Conservation (phyloP, 1,284 basidiomycete genomes). For the Leucocoprinus gongylophorus region DNA sequence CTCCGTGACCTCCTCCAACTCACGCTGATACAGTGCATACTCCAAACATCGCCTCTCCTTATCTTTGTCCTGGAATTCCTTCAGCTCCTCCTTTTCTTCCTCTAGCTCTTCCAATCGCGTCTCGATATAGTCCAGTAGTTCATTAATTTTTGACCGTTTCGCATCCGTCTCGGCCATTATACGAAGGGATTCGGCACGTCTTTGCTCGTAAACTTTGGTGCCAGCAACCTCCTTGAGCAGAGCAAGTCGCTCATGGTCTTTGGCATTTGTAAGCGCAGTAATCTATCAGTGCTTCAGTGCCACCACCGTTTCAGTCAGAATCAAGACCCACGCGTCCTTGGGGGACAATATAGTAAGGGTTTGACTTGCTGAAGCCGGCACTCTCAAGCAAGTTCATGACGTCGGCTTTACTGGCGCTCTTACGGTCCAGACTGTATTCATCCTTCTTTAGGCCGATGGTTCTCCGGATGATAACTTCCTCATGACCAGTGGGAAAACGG, state of each 20-base stretch:
- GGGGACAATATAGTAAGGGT: conserved; percentile 99
- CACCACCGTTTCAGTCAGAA: neutral
- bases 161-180: conserved; percentile 97
- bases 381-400: conserved; percentile 94
- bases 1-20: conserved; percentile 83
- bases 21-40: conserved; percentile 89
- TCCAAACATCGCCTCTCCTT: conserved; percentile 92
- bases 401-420: conserved; percentile 92
- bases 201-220: conserved; percentile 96
- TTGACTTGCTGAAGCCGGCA: conserved; percentile 95
- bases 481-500: conserved; percentile 84
- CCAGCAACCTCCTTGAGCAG: conserved; percentile 98
- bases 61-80: conserved; percentile 95
- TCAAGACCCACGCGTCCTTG: conserved; percentile 79
- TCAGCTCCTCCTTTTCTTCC: conserved; percentile 95
- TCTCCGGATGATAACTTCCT: conserved; percentile 79
- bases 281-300: conserved; percentile 48
- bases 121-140: conserved; percentile 88
- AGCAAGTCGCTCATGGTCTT: conserved; percentile 90
- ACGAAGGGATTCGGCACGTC: conserved; percentile 84
- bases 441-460: conserved; percentile 99
- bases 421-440: conserved; percentile 96
- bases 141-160: conserved; percentile 88
- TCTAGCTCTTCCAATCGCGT: conserved; percentile 87
- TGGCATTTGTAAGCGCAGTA: conserved; percentile 94